Evolutionary conservation across 345 rosid species (phyloP), one percentile per base, ranked within the genome.

Genomic region (Gossypioides kirkii): DNA sequence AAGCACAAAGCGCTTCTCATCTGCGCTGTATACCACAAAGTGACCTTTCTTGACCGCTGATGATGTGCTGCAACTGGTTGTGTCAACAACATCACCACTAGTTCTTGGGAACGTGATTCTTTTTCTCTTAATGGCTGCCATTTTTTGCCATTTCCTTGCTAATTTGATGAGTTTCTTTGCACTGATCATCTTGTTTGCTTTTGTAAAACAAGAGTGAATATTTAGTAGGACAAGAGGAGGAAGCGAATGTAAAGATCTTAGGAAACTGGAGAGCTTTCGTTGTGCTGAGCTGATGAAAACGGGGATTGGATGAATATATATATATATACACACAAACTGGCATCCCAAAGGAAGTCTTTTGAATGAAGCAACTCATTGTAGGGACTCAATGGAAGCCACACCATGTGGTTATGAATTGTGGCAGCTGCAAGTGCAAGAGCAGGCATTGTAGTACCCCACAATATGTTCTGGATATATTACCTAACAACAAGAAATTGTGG

Each of bases 131-230:
- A 78, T 32, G 25, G 71, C 79, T 42, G 80, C 79, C 5, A 63
- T 17, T 18, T 68, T 80, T 68, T 68, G 76, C 86, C 86, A 75
- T 76, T 80, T 84, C 77, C 82, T 84, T 47, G 84, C 79, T 61
- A 78, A 53, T 47, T 66, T 68, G 46, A 58, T 58, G 22, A 84
- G 80, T 70, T 73, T 78, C 79, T 77, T 81, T 17, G 79, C 47
- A 55, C 56, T 74, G 61, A 78, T 73, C 82, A 79, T 74, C 22
- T 59, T 46, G 75, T 52, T 70, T 45, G 10, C 16, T 65, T 65
- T 42, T 42, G 17, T 20, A 11, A 42, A 64, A 11, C 16, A 38
- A n/a, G 23, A 22, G 66, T 36, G 14, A 22, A 23, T 58, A 4
- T 25, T 23, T 56, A 53, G 25, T 56, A 22, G 61, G 32, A 56